Conservation (phyloP, 2,329 filamentous ascomycete genomes). For the Xylaria sp. region DNA sequence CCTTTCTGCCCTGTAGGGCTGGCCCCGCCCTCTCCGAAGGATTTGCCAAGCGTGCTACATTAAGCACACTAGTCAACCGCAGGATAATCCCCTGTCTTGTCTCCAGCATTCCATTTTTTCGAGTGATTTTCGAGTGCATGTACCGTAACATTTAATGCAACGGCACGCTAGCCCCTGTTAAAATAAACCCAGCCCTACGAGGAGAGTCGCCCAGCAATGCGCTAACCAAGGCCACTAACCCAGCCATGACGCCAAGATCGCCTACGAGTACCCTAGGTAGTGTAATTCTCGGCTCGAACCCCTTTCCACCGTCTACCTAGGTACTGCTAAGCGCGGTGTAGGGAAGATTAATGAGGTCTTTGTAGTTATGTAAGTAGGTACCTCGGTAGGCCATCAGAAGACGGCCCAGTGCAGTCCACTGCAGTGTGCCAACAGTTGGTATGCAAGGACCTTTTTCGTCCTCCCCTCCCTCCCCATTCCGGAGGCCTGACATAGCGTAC, state of each 20-base stretch:
- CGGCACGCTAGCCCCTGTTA: background rate
- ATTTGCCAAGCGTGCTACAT: conserved; percentile 11
- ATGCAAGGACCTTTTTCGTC: conserved; percentile 24
- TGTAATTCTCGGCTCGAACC: conserved; percentile 7
- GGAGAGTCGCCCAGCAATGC: conserved; percentile 9
- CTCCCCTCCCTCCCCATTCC: background rate
- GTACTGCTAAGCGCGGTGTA: too few species aligned
- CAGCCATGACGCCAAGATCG: background rate
- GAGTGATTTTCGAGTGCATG: background rate
- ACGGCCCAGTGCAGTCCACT: too few species aligned
- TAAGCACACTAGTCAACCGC: conserved; percentile 16
- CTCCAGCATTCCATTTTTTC: background rate
- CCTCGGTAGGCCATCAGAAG: too few species aligned
- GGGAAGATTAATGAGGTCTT: too few species aligned
- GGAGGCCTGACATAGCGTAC: background rate
- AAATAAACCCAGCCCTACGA: conserved; percentile 25
- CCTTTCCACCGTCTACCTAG: conserved; percentile 6
- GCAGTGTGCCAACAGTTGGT: background rate
- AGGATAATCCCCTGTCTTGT: conserved; percentile 3
- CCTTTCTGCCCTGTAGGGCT: conserved; percentile 27
- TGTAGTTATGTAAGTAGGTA: too few species aligned
- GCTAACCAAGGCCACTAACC: too few species aligned
- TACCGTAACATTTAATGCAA: conserved; percentile 9
- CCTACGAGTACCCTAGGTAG: background rate
- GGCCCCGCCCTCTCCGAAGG: conserved; percentile 11